Conservation (phyloP, 305 asterid genomes). For the Solanum chacoense region DNA sequence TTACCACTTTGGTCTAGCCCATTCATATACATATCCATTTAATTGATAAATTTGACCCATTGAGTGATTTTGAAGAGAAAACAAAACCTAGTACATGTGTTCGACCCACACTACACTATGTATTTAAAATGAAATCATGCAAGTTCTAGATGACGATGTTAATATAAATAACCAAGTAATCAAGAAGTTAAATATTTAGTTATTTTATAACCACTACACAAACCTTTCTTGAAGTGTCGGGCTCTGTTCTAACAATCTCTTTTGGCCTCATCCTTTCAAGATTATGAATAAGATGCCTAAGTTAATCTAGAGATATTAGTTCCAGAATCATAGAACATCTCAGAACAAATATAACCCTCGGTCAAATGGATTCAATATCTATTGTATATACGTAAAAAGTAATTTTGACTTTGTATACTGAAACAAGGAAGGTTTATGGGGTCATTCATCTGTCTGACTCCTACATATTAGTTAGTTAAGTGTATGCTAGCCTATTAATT, state of each 20-base stretch:
- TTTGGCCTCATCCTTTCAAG: not conserved
- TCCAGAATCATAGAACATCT: not conserved
- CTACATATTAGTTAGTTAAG: not conserved
- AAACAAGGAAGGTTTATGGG: not conserved
- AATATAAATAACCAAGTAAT: not conserved
- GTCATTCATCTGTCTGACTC: not conserved
- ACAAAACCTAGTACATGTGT: not conserved
- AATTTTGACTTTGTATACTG: too few species aligned
- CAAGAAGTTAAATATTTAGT: not conserved
- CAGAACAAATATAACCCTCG: too few species aligned
- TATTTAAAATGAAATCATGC: not conserved
- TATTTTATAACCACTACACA: not conserved
- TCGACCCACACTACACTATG: not conserved
- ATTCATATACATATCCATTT: not conserved
- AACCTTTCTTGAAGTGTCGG: not conserved
- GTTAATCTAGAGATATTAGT: not conserved
- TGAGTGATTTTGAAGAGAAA: not conserved
- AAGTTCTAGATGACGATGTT: not conserved
- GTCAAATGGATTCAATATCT: not conserved
- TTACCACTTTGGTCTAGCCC: not conserved
- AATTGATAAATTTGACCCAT: not conserved
- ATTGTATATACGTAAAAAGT: not conserved
- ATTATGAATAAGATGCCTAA: not conserved
- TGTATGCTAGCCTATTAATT: not conserved
- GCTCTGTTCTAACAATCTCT: not conserved